Evolutionary conservation across 164 flowering plant species (phyloP), one percentile per base, ranked within the genome.

Genomic region (Aristolochia californica): DNA sequence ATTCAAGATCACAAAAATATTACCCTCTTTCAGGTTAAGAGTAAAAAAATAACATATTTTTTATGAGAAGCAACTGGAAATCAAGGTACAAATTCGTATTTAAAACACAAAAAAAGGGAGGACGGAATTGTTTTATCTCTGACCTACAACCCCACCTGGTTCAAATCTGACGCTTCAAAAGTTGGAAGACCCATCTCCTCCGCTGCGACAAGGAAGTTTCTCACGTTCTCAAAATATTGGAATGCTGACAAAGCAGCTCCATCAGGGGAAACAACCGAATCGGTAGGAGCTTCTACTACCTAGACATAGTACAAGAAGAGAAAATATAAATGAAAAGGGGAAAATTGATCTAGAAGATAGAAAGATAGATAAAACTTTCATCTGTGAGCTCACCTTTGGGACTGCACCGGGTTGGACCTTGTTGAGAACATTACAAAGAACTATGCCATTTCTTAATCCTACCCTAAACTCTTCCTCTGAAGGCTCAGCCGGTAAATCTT

Each of bases 111-210:
- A n/a, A n/a, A n/a, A n/a, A n/a, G n/a, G n/a, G n/a, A n/a, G 30
- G 7, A 28, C 7, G 7, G 2, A 28, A 28, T 7, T 28, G 30
- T 34, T 34, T 34, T 9, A 34, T 7, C 40, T 2, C 40, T 34
- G 10, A 34, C 16, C 18, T 5, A 45, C 51, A 45, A 24, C 26
- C n/a, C n/a, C 60, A 90, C 99, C 77, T 90, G 93, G 64, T 88
- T 96, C 9, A 94, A 76, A 81, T 94, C 99, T 65, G 99, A 94
- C 27, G 88, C 95, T 74, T 94, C 99, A 74, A 94, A 94, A 15
- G 80, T 76, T 20, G 99, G 99, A 72, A 94, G 70, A 45, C 95
- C 91, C 75, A 90, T 38, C 61, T 86, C 93, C 72, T 88, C 82
- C 58, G 72, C 76, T 26, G 95, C 91, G 13, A 83, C 95, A 26